Evolutionary conservation across 768 basidiomycete genomes (phyloP).

Genomic region (Amanita pseudoporphyria): DNA sequence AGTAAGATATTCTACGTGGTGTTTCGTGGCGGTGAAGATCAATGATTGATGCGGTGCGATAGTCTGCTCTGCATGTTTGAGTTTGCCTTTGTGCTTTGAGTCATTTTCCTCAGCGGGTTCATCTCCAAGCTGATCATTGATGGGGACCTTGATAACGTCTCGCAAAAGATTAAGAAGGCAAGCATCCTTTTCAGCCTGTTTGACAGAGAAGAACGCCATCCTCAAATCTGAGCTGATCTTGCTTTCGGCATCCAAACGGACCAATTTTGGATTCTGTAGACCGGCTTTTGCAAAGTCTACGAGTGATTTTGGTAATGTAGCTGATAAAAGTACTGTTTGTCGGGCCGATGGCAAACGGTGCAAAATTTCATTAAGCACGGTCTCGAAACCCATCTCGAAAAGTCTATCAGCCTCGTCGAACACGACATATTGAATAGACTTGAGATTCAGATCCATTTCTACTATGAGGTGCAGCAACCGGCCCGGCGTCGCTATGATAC

Average conservation of each 20-base stretch:
- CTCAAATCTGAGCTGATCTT: slow-evolving; percentile 91
- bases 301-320: slow-evolving; percentile 90
- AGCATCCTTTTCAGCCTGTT: slow-evolving; percentile 91
- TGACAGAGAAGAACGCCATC: slow-evolving; percentile 92
- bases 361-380: slow-evolving; percentile 85
- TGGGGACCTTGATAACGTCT: slow-evolving; percentile 79
- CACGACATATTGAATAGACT: slow-evolving; percentile 80
- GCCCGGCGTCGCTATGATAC: slow-evolving; percentile 96
- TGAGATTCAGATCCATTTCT: slow-evolving; percentile 92
- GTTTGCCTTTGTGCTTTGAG: slow-evolving; percentile 37
- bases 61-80: slow-evolving; percentile 38
- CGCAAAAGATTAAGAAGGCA: slow-evolving; percentile 76
- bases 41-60: slow-evolving; percentile 85
- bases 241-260: slow-evolving; percentile 92
- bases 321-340: slow-evolving; percentile 93
- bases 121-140: slow-evolving; percentile 27
- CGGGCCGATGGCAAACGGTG: slow-evolving; percentile 78
- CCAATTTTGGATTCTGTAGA: slow-evolving; percentile 84
- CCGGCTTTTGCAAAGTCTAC: slow-evolving; percentile 99
- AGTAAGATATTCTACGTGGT: slow-evolving; percentile 95
- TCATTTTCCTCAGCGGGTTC: slow-evolving; percentile 21
- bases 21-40: slow-evolving; percentile 93
- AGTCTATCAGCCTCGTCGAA: slow-evolving; percentile 98
- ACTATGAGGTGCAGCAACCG: slow-evolving; percentile 93
- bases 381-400: slow-evolving; percentile 97